Base-by-base conservation (phyloP, 2,329 filamentous ascomycete species). In the Aspergillus ochraceus region DNA sequence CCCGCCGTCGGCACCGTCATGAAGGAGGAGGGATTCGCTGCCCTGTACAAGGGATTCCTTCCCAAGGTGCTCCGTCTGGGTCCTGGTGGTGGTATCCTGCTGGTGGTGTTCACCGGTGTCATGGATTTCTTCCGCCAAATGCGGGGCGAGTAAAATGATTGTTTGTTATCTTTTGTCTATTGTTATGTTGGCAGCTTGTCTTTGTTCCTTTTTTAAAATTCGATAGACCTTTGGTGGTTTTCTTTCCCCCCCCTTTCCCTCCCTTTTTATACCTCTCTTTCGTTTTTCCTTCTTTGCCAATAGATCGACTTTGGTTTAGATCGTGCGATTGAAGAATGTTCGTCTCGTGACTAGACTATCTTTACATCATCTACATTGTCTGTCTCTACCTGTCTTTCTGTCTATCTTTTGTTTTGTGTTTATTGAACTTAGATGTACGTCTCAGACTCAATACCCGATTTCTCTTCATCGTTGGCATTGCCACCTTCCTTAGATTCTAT, bases 31-130 rank as follows among this genome's bases (percentile, higher is more conserved):
- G 95, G 95, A 5, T 94, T 97, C 74, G 80, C 79, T 52, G 95
- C 95, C 45, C 82, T 99, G 61, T 99, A 99, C 85, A 99, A 98
- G 85, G 95, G 95, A 17, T 99, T 99, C 84, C 73, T 95, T 64
- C 95, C 95, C 68, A 99, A 99, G 86, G 95, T 97, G 39, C 82
- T 96, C 64, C 83, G 90, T 79, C 75, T 90, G 65, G 87, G 89
- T 62, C 90, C 90, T 29, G 89, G 86, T 69, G 86, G 86, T 73
- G 86, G 86, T 80, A 88, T 82, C 55, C 67, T 82, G 58, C 70
- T 82, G 45, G 80, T 82, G 36, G 80, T 82, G 6, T 82, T 80
- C 69, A 82, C 80, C 17, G 74, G 74, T 42, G 76, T 82, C 24
- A 82, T 81, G 76, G 93, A 97, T 76, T 96, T 96, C 77, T 97